Evolutionary conservation across 768 basidiomycete species (phyloP).

Genomic region (Rhodotorula babjevae): DNA sequence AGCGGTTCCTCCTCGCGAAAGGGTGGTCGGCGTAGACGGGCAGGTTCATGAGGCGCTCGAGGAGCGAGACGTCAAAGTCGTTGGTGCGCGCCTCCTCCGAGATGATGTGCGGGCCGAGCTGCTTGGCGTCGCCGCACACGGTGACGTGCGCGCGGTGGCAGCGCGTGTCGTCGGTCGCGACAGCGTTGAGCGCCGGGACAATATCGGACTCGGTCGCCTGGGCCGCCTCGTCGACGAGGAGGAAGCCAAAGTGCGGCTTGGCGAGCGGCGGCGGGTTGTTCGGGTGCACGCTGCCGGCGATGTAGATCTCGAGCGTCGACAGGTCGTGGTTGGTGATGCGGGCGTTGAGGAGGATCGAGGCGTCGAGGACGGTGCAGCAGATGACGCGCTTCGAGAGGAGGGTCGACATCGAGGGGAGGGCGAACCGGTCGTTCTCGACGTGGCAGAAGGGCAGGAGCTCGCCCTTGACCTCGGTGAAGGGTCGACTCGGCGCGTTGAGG

Average conservation of each 20-base stretch:
- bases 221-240: conserved; percentile 48
- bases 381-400: conserved; percentile 42
- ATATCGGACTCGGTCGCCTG: conserved; percentile 42
- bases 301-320: conserved; percentile 39
- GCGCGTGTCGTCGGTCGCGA: conserved; percentile 10
- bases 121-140: conserved; percentile 47
- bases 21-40: conserved; percentile 37
- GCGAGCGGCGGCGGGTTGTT: background rate
- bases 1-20: conserved; percentile 1
- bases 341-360: conserved; percentile 43
- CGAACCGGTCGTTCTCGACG: conserved; percentile 42
- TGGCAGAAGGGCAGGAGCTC: conserved; percentile 41
- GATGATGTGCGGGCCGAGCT: conserved; percentile 47
- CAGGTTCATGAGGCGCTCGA: conserved; percentile 45
- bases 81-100: conserved; percentile 42
- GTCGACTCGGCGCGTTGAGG: conserved; percentile 45
- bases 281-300: conserved; percentile 33
- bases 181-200: conserved; percentile 33
- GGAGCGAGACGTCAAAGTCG: conserved; percentile 46
- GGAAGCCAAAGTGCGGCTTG: conserved; percentile 47
- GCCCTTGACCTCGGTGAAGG: conserved; percentile 46
- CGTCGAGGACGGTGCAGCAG: conserved; percentile 44
- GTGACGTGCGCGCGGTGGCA: conserved; percentile 41
- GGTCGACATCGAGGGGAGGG: conserved; percentile 14
- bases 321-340: conserved; percentile 44